Evolutionary conservation across 2,329 filamentous ascomycete genomes (phyloP).

Genomic region (Fusarium veterinarium): DNA sequence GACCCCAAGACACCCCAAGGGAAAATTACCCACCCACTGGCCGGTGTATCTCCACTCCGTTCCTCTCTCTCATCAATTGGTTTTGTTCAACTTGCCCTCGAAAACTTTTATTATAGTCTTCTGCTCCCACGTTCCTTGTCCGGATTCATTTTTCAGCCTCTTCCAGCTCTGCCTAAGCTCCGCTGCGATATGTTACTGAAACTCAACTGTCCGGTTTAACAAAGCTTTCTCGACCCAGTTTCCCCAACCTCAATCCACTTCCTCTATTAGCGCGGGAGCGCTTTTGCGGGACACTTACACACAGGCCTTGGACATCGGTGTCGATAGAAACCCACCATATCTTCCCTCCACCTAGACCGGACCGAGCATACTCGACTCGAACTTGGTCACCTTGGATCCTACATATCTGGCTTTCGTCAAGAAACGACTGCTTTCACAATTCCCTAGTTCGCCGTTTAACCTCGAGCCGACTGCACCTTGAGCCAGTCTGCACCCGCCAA

Average conservation of each 20-base stretch:
- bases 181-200: conserved; percentile 45
- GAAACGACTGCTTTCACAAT: conserved; percentile 12
- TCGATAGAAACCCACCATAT: conserved; percentile 29
- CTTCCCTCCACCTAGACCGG: conserved; percentile 19
- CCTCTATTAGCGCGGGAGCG: conserved; percentile 39
- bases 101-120: conserved; percentile 49
- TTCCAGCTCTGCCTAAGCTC: conserved; percentile 42
- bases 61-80: conserved; percentile 47
- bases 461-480: conserved; percentile 24
- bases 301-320: conserved; percentile 35
- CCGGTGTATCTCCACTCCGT: conserved; percentile 46
- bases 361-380: conserved; percentile 23
- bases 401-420: conserved; percentile 7
- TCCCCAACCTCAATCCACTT: conserved; percentile 39
- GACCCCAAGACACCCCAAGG: conserved; percentile 44
- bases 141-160: conserved; percentile 39
- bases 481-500: conserved; percentile 40
- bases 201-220: conserved; percentile 38
- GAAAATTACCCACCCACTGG: conserved; percentile 45
- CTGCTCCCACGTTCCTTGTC: conserved; percentile 29
- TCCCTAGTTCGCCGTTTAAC: neutral
- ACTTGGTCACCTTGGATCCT: conserved; percentile 6
- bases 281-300: conserved; percentile 37
- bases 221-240: conserved; percentile 38
- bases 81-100: conserved; percentile 46